Evolutionary conservation across 768 basidiomycete genomes (phyloP).

Genomic region (Rhizopogon vesiculosus): DNA sequence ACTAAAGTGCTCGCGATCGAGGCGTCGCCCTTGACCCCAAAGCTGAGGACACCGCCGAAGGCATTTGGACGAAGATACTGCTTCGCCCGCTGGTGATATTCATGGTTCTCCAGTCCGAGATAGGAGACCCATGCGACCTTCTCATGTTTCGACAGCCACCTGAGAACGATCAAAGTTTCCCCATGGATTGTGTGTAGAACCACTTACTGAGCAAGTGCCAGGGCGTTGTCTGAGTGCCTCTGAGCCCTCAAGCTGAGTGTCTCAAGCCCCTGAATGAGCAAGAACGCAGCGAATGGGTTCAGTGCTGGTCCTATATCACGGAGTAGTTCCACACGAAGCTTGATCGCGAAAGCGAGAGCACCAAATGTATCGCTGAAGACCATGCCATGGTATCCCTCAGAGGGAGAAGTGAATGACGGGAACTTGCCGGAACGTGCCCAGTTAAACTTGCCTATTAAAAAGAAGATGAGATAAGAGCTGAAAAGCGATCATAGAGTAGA

Average conservation of each 20-base stretch:
- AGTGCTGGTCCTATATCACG: conserved; percentile 51
- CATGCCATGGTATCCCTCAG: conserved; percentile 54
- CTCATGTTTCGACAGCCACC: conserved; percentile 59
- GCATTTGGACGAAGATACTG: conserved; percentile 43
- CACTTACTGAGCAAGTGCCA: conserved; percentile 41
- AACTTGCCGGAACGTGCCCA: conserved; percentile 50
- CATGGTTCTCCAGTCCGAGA: conserved; percentile 54
- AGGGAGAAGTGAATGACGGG: conserved; percentile 51
- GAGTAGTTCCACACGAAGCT: conserved; percentile 46
- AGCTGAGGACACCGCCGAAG: conserved; percentile 74
- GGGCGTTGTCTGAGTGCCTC: conserved; percentile 54
- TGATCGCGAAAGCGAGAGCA: conserved; percentile 43
- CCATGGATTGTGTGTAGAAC: background rate
- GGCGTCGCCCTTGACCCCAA: conserved; percentile 63
- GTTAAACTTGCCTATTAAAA: conserved; percentile 46
- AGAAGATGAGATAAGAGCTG: background rate
- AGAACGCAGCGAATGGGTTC: conserved; percentile 55
- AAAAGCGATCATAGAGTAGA: conserved; percentile 6
- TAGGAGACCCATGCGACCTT: too few species aligned
- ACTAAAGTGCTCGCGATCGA: conserved; percentile 54
- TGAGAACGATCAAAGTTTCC: background rate
- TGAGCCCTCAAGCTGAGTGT: conserved; percentile 57
- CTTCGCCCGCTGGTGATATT: conserved; percentile 54
- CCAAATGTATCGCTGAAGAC: conserved; percentile 49
- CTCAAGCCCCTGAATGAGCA: conserved; percentile 57